These are phyloP conservation scores for Oryza nivara DNA, from an alignment of 176 grass and related monocot species.

Conservation along the genomic window DNA sequence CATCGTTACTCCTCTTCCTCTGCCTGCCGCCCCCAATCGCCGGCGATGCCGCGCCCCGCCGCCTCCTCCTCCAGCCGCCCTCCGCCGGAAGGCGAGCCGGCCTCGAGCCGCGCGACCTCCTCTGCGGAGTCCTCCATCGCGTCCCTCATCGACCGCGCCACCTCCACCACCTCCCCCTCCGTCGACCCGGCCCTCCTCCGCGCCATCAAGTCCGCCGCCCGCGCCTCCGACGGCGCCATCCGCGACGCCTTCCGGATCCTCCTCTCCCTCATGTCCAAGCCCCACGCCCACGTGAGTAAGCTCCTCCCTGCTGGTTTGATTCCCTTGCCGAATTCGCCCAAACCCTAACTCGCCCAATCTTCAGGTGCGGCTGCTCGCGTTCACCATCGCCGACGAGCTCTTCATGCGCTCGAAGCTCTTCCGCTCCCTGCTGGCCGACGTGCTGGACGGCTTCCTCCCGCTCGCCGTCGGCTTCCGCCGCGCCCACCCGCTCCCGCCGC, in stretches of 20 bases:
- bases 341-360: slow-evolving; percentile 24
- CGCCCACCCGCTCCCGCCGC: slow-evolving; percentile 68
- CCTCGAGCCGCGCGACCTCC: background rate
- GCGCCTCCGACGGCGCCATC: slow-evolving; percentile 61
- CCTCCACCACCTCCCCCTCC: slow-evolving; percentile 66
- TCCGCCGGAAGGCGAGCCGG: background rate
- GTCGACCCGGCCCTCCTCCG: slow-evolving; percentile 70
- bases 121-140: slow-evolving; percentile 30
- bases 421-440: slow-evolving; percentile 58
- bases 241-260: slow-evolving; percentile 59
- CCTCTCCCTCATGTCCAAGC: slow-evolving; percentile 74
- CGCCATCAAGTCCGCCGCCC: slow-evolving; percentile 76
- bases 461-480: slow-evolving; percentile 76
- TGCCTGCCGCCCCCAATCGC: background rate
- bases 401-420: slow-evolving; percentile 96
- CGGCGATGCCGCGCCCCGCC: slow-evolving; percentile 35
- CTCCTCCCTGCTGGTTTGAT: background rate
- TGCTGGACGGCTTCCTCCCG: slow-evolving; percentile 72
- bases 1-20: background rate
- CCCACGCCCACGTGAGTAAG: slow-evolving; percentile 73
- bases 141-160: slow-evolving; percentile 76
- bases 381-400: slow-evolving; percentile 79
- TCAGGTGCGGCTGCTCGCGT: slow-evolving; percentile 79
- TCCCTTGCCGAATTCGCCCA: background rate
- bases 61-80: background rate